Evolutionary conservation across 140 eudicot genomes (phyloP).

Genomic region (Ambrosia hybrid): DNA sequence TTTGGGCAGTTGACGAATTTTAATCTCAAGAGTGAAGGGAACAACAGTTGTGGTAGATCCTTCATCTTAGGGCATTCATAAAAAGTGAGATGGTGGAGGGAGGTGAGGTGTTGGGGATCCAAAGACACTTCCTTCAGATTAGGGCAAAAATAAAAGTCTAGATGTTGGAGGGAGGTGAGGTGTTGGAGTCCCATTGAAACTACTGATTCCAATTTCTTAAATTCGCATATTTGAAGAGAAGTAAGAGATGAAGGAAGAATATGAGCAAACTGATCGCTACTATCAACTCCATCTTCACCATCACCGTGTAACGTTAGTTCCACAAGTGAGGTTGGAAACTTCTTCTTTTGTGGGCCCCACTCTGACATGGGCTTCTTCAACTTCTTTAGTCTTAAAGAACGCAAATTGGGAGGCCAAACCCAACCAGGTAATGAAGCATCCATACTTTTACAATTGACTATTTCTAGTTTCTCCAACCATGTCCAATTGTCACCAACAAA

Average conservation of each 20-base stretch:
- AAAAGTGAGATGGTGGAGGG: too few relatives aligned
- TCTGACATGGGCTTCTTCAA: background rate
- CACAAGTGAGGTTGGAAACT: conserved; percentile 16
- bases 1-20: too few relatives aligned
- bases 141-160: too few relatives aligned
- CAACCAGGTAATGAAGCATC: background rate
- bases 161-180: too few relatives aligned
- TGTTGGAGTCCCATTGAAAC: background rate
- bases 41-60: conserved; percentile 7
- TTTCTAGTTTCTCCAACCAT: too few relatives aligned
- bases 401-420: conserved; percentile 29
- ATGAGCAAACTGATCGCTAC: background rate
- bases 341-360: conserved; percentile 11
- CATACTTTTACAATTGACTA: too few relatives aligned
- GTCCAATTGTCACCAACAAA: background rate
- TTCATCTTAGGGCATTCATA: conserved; percentile 3
- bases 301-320: background rate
- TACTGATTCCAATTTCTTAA: conserved; percentile 5
- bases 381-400: background rate
- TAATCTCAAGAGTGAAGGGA: background rate
- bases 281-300: conserved; percentile 1
- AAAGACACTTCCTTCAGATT: too few relatives aligned
- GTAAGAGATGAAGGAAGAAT: conserved; percentile 23
- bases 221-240: background rate
- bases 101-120: too few relatives aligned